Evolutionary conservation across 83 land plant species (phyloP).

Genomic region (Thuja plicata): DNA sequence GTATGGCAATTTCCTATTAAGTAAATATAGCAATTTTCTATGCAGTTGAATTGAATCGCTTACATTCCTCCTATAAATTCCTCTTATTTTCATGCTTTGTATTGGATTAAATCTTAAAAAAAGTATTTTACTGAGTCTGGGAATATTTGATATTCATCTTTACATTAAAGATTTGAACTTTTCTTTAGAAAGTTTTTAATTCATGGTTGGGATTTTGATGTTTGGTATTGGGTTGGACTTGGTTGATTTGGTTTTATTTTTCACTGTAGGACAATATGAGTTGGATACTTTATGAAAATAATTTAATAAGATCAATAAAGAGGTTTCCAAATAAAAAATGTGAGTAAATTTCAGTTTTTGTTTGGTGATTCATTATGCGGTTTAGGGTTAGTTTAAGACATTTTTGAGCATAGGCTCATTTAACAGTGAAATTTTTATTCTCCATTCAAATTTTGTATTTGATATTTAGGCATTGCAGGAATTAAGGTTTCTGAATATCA

Average conservation of each 20-base stretch:
- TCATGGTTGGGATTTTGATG: not conserved
- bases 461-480: not conserved
- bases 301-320: constrained; percentile 66
- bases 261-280: constrained; percentile 63
- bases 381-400: not conserved
- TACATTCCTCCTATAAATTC: too few species aligned
- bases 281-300: constrained; percentile 58
- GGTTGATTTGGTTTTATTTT: not conserved
- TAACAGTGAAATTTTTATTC: not conserved
- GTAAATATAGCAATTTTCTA: too few species aligned
- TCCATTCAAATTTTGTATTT: not conserved
- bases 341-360: constrained; percentile 20
- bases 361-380: not conserved
- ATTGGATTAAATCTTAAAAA: too few species aligned
- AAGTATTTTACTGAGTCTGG: too few species aligned
- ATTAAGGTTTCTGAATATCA: not conserved
- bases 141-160: too few species aligned
- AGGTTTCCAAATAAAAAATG: constrained; percentile 64
- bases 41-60: too few species aligned
- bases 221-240: not conserved
- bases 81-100: too few species aligned
- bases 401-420: not conserved
- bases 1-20: too few species aligned
- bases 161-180: not conserved
- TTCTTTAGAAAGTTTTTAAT: not conserved